phyloP scores from a whole-genome alignment of 2,329 filamentous ascomycete species.

The Metarhizium album region DNA sequence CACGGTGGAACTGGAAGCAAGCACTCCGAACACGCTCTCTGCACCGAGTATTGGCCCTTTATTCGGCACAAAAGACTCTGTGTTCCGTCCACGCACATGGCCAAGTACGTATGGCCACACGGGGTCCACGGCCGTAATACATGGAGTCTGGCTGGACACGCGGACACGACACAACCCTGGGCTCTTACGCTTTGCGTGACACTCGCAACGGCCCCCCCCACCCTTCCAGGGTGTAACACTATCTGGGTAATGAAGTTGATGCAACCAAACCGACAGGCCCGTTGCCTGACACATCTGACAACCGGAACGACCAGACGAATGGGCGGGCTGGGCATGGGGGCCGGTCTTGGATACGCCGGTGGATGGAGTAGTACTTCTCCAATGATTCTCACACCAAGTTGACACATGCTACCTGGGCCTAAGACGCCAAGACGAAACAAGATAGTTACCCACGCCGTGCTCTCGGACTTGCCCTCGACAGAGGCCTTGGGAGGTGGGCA shows the following conservation, averaged over 20 bases:
- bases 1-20: neutral
- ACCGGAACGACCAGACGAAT: neutral
- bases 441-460: slow-evolving; percentile 1
- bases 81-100: neutral
- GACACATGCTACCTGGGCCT: neutral
- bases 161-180: neutral
- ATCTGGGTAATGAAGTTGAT: neutral
- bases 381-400: neutral
- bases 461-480: neutral
- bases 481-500: neutral
- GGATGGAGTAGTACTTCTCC: neutral
- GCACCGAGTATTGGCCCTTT: neutral
- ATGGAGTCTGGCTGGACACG: too few species aligned
- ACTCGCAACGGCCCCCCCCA: neutral
- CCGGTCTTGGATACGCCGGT: neutral
- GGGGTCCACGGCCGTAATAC: too few species aligned
- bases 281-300: neutral
- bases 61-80: neutral
- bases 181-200: neutral
- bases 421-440: slow-evolving; percentile 1
- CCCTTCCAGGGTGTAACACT: neutral
- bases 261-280: neutral
- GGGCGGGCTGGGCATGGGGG: neutral
- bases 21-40: neutral
- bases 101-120: neutral